phyloP scores from a whole-genome alignment of 257 asterid genomes.

The Galeopsis tetrahit region DNA sequence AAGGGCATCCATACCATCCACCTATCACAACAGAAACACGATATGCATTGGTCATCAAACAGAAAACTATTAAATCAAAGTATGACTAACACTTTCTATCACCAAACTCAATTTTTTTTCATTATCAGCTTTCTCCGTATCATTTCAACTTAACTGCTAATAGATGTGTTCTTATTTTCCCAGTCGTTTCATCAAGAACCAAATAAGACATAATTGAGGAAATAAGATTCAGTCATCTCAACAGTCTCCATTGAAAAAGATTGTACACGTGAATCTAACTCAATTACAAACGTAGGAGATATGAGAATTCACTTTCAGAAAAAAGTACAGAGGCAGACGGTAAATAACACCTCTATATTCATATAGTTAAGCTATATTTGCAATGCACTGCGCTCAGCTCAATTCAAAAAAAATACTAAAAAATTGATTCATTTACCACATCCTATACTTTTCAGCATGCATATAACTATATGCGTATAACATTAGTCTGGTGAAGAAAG shows the following conservation, averaged over 20 bases:
- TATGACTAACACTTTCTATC: constrained; percentile 1
- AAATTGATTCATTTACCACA: not conserved
- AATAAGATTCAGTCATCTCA: constrained; percentile 16
- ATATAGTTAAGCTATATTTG: not conserved
- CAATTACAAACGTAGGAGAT: not conserved
- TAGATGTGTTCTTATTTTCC: constrained; percentile 16
- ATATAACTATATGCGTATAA: not conserved
- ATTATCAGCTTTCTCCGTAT: constrained; percentile 5
- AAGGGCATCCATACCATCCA: constrained; percentile 97
- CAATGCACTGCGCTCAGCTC: not conserved
- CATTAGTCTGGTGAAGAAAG: constrained; percentile 1
- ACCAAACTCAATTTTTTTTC: constrained; percentile 11
- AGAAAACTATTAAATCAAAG: not conserved
- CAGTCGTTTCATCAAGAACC: constrained; percentile 5
- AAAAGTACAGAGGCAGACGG: constrained; percentile 2
- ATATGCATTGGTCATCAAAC: constrained; percentile 6
- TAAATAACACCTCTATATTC: constrained; percentile 1
- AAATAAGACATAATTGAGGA: constrained; percentile 4
- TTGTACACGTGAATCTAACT: not conserved
- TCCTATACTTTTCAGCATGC: not conserved
- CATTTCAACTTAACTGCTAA: not conserved
- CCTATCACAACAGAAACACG: constrained; percentile 49
- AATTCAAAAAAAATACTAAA: not conserved
- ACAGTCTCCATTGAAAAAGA: not conserved
- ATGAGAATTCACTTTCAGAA: constrained; percentile 23